phyloP scores from a whole-genome alignment of 192 early-diverging fungal species.

The Gonapodya sp. region DNA sequence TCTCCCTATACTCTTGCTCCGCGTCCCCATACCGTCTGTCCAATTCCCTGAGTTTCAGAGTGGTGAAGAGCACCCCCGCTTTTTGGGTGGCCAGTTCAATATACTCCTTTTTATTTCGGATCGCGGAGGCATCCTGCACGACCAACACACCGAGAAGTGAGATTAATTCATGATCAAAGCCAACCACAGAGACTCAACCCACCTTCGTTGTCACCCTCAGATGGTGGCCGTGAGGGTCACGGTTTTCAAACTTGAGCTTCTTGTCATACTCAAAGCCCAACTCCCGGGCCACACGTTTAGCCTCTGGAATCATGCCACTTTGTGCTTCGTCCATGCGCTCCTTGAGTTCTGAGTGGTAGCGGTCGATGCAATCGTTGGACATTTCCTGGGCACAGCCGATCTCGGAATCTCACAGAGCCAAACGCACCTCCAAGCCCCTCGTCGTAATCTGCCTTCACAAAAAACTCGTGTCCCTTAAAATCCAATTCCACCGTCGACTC shows the following conservation, averaged over 20 bases:
- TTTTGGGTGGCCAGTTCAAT: slow-evolving; percentile 84
- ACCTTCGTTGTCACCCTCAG: slow-evolving; percentile 65
- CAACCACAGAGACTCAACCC: slow-evolving; percentile 18
- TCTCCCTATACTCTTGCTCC: slow-evolving; percentile 49
- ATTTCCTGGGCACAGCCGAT: slow-evolving; percentile 9
- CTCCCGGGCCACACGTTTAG: slow-evolving; percentile 43
- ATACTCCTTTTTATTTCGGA: slow-evolving; percentile 61
- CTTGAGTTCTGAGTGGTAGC: slow-evolving; percentile 21
- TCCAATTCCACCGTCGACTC: slow-evolving; percentile 84
- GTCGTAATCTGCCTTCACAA: slow-evolving; percentile 80
- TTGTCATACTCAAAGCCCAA: slow-evolving; percentile 72
- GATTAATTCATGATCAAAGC: background rate
- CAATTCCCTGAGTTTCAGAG: slow-evolving; percentile 52
- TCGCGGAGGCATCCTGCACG: slow-evolving; percentile 45
- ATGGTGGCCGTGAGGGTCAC: slow-evolving; percentile 71
- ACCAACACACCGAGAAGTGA: background rate
- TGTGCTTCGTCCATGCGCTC: slow-evolving; percentile 40
- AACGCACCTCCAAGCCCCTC: slow-evolving; percentile 49
- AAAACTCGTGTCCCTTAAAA: slow-evolving; percentile 69
- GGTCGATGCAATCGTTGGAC: background rate
- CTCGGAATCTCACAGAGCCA: no score
- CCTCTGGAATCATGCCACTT: slow-evolving; percentile 50
- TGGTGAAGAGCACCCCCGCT: slow-evolving; percentile 82
- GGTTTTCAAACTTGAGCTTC: slow-evolving; percentile 85
- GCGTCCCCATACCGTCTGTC: slow-evolving; percentile 50